These are phyloP conservation scores for Biscogniauxia marginata DNA, from an alignment of 2,329 filamentous ascomycete genomes.

Conservation along the genomic window DNA sequence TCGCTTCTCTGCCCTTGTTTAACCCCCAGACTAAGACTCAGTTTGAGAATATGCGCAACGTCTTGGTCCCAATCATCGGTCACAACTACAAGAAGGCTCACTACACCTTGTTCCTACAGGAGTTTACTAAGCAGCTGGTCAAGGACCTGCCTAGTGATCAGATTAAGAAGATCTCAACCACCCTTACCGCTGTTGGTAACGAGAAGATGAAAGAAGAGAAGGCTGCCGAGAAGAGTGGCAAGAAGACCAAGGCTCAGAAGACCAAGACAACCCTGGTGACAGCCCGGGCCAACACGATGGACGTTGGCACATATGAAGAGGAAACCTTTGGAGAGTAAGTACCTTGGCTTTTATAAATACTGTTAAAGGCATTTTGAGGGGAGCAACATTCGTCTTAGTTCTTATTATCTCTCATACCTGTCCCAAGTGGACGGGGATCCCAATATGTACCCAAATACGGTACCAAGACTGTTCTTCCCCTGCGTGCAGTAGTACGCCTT, in stretches of 20 bases:
- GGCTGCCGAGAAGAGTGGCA: constrained; percentile 85
- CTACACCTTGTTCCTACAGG: constrained; percentile 85
- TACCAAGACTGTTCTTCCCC: no score
- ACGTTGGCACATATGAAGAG: constrained; percentile 78
- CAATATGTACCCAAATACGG: no score
- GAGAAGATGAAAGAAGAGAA: constrained; percentile 99
- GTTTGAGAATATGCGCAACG: constrained; percentile 76
- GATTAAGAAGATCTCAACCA: constrained; percentile 92
- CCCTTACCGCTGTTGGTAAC: constrained; percentile 85
- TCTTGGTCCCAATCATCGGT: constrained; percentile 74
- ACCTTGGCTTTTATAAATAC: constrained; percentile 2
- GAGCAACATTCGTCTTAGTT: no score
- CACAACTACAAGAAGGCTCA: constrained; percentile 82
- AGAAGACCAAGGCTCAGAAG: constrained; percentile 97
- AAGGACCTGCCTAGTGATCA: constrained; percentile 88
- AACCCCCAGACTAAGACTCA: constrained; percentile 84
- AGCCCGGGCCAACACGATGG: constrained; percentile 58
- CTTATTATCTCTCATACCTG: no score
- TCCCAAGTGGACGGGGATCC: no score
- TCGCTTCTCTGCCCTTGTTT: constrained; percentile 79
- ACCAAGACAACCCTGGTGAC: constrained; percentile 84
- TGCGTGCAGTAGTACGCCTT: no score
- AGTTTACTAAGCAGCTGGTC: constrained; percentile 82
- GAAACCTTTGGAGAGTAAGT: constrained; percentile 79
- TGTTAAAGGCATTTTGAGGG: no score